Percentiles rank a stretch among this genome's conserved stretches.
These are phyloP conservation scores for Citrus hindsii DNA, from an alignment of 345 rosid species.

Conservation along the genomic window DNA sequence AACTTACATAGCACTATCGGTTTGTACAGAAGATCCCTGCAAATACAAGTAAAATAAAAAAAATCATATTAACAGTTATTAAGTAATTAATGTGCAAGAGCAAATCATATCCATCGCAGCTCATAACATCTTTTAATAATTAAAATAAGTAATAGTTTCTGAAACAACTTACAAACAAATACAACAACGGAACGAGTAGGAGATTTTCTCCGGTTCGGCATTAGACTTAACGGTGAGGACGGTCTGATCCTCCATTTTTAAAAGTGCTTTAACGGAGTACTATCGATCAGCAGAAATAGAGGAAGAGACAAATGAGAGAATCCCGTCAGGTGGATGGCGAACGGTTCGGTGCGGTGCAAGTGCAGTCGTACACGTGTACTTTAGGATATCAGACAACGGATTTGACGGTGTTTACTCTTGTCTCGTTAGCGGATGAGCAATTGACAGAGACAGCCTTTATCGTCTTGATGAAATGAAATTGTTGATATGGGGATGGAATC, in stretches of 20 bases:
- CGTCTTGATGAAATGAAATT: too few species aligned
- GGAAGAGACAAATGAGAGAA: background rate
- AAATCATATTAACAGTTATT: background rate
- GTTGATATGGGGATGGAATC: too few species aligned
- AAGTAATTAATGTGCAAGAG: background rate
- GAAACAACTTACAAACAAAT: slow-evolving; percentile 54
- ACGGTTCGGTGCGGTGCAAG: background rate
- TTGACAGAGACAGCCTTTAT: background rate
- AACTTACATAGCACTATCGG: slow-evolving; percentile 75
- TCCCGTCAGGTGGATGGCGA: background rate
- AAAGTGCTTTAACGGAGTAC: background rate
- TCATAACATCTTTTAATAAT: background rate
- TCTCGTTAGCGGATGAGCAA: background rate
- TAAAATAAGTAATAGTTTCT: too few species aligned
- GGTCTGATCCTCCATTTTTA: background rate
- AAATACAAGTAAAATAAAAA: slow-evolving; percentile 9
- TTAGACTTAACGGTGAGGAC: background rate
- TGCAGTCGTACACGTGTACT: background rate
- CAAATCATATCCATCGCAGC: background rate
- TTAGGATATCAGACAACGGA: background rate
- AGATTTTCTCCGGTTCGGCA: slow-evolving; percentile 37
- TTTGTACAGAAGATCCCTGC: slow-evolving; percentile 90
- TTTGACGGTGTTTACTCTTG: background rate
- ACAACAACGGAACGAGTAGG: slow-evolving; percentile 55
- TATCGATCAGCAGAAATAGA: background rate